Base-by-base conservation (phyloP, 2,329 filamentous ascomycete species). In the Ceratocystis cubensis region DNA sequence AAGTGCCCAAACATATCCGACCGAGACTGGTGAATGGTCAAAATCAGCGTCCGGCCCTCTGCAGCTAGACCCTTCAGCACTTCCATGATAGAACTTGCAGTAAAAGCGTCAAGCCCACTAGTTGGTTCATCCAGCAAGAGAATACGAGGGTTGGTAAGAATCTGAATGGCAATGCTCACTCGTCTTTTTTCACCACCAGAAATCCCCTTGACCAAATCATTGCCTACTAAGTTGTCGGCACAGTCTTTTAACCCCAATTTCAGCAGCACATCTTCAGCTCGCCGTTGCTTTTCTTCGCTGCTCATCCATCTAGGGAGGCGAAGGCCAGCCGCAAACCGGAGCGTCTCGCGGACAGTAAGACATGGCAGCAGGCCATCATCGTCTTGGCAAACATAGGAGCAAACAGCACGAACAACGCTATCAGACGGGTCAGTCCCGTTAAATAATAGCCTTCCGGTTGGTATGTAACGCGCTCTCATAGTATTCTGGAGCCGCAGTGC, bases 211-310 rank as follows among this genome's bases (percentile, higher is more conserved):
- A 89, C 80, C 3, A 88, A 74, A 7, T 89, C 86, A 67, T 82
- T 87, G 1, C 88, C 88, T 7, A 92, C 82, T 0, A 91, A 74
- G 65, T 88, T 89, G 71, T 91, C 84, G 0, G 88, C 88, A 69
- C 88, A 91, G 70, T 91, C 88, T 71, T 89, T 90, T 3, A 91
- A 75, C 0, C 88, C 88, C 81, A 91, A 85, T 72, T 89, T 89
- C 17, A 88, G 73, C 1, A 92, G 75, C 0, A 91, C 83, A 17
- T 88, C 85, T 70, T 91, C 88, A 0, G 88, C 88, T 1, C 85
- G 81, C 20, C 80, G 79, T 67, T 81, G 75, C 74, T 91, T 91
- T 70, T 91, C 84, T 2, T 81, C 78, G 56, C 79, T 84, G 25
- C 81, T 83, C 86, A 91, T 88, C 76, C 84, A 89, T 0, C 81